These are phyloP conservation scores for Yarrowia sp. DNA, from an alignment of 805 yeast species.

Conservation along the genomic window DNA sequence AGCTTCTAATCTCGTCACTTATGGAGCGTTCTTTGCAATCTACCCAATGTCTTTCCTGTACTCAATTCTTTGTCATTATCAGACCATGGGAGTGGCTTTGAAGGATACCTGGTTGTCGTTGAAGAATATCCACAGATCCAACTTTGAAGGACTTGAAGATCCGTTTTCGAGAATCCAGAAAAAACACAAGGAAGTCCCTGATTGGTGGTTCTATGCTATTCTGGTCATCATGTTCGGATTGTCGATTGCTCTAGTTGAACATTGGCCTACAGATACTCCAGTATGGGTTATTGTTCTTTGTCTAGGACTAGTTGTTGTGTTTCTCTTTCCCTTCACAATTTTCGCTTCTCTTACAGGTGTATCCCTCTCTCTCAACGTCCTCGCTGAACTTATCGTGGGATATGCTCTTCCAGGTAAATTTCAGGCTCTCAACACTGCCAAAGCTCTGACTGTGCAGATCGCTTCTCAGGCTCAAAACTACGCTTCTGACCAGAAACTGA, in stretches of 20 bases:
- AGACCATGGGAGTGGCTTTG: background rate
- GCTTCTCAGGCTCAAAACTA: conserved; percentile 59
- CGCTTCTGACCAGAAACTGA: conserved; percentile 57
- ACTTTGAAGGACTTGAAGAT: conserved; percentile 29
- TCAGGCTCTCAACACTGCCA: conserved; percentile 58
- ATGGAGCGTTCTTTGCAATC: background rate
- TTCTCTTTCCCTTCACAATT: conserved; percentile 56
- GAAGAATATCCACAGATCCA: background rate
- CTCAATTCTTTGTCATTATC: background rate
- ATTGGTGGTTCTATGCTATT: conserved; percentile 61
- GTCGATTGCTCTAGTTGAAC: conserved; percentile 34
- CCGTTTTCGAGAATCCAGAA: conserved; percentile 43
- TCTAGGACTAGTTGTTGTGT: conserved; percentile 49
- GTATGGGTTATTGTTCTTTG: conserved; percentile 61
- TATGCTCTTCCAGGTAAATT: conserved; percentile 65
- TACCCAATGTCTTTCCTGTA: background rate
- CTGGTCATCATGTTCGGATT: conserved; percentile 46
- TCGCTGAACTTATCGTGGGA: conserved; percentile 63
- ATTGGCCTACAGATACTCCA: conserved; percentile 51
- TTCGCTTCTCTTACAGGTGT: conserved; percentile 58
- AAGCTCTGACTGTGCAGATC: conserved; percentile 58
- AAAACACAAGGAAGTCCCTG: conserved; percentile 66
- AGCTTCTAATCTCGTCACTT: conserved; percentile 42
- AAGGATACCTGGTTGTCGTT: background rate
- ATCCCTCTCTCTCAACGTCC: conserved; percentile 54